Percentiles rank a stretch among this genome's conserved stretches.
Evolutionary conservation across 768 basidiomycete species (phyloP).

Genomic region (Mycena epipterygia): DNA sequence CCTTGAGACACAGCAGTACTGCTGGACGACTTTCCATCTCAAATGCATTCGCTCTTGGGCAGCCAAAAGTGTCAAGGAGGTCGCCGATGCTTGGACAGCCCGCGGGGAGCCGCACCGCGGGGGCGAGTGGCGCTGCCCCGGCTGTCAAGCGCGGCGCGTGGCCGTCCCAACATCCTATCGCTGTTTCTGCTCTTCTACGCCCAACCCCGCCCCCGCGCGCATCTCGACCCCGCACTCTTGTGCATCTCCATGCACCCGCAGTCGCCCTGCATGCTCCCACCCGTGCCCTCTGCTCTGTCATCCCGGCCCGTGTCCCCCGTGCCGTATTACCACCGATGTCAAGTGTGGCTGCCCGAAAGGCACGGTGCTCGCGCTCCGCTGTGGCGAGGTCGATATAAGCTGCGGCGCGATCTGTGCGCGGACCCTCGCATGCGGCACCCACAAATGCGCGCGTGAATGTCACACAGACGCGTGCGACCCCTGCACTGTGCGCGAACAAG

Average conservation of each 20-base stretch:
- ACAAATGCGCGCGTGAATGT: conserved; percentile 76
- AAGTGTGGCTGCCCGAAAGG: conserved; percentile 85
- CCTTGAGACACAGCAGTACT: conserved; percentile 70
- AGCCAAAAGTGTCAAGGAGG: conserved; percentile 79
- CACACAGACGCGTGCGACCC: conserved; percentile 82
- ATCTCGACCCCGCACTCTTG: conserved; percentile 86
- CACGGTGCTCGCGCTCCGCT: conserved; percentile 68
- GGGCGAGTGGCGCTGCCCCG: conserved; percentile 95
- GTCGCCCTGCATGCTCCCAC: conserved; percentile 77
- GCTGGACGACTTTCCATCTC: conserved; percentile 93
- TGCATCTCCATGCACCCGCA: conserved; percentile 74
- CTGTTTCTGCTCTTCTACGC: conserved; percentile 86
- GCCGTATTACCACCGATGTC: conserved; percentile 82
- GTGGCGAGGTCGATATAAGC: conserved; percentile 61
- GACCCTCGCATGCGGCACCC: conserved; percentile 77
- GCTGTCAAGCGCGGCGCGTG: conserved; percentile 87
- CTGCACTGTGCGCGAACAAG: conserved; percentile 69
- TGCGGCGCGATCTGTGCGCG: conserved; percentile 61
- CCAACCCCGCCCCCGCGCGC: conserved; percentile 80
- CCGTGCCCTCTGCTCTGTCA: conserved; percentile 90
- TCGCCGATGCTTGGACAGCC: conserved; percentile 79
- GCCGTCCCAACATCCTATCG: conserved; percentile 75
- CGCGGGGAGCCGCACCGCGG: conserved; percentile 71
- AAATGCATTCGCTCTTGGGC: conserved; percentile 94
- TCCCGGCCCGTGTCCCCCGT: conserved; percentile 97